Evolutionary conservation across 1,284 basidiomycete species (phyloP), one percentile per base, ranked within the genome.

Genomic region (Entoloma clypeatum): DNA sequence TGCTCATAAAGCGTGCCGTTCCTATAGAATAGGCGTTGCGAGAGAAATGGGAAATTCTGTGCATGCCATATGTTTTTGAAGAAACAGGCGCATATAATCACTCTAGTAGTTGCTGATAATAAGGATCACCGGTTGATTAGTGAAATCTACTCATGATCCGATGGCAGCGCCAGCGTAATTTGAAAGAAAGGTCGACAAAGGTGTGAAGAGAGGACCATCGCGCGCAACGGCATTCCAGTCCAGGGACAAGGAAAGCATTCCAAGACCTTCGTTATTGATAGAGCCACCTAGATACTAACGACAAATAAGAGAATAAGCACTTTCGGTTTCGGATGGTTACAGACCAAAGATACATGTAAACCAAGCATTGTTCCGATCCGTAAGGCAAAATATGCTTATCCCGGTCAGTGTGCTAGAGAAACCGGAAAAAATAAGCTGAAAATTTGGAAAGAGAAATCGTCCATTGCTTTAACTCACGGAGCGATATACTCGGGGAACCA

Each of bases 171-270:
- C 67, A 24, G 52, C 52, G 39, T 65, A 69, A 7, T 66, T 53
- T 3, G 67, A 68, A 2, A 70, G 52, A 44, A 69, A 67, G 2
- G 68, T 69, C 2, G 63, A 60, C 11, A 75, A 54, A 2, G 71
- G 71, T 13, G 64, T 67, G 57, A 71, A 72, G 4, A 74, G 56
- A 13, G 68, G 65, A 7, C 67, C 67, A 29, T 52, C 59, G 14
- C 67, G 64, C 10, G 70, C 74, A 43, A 79, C 67, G 53, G 75
- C 75, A 44, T 74, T 72, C 77, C 75, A 80, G 52, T 79, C 77
- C n/a, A 78, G 60, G 44, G 64, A 75, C 11, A 76, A 44, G 6
- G 72, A 65, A 47, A 77, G 73, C 14, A 72, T 57, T 2, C 75
- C 75, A 16, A 74, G 61, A 9, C 72, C 72, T 57, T 71, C 68